Evolutionary conservation across 202 grass and related monocot genomes (phyloP).

Genomic region (Carex arenaria): DNA sequence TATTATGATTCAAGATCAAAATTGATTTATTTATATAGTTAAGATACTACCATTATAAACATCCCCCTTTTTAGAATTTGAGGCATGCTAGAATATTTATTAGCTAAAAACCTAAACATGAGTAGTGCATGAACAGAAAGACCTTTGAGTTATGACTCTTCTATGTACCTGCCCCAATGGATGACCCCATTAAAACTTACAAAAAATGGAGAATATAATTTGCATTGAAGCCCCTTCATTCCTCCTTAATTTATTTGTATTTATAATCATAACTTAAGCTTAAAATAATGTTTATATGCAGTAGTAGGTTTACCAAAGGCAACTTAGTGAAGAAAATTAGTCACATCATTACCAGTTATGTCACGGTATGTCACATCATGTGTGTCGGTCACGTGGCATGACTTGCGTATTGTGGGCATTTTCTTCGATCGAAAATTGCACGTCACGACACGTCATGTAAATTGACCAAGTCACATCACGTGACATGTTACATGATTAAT

Average conservation of each 20-base stretch:
- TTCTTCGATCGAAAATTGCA: too few species aligned
- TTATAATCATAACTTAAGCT: background rate
- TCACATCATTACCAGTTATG: too few species aligned
- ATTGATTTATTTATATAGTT: background rate
- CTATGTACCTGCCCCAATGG: background rate
- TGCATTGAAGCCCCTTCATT: background rate
- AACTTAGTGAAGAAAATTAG: too few species aligned
- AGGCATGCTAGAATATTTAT: background rate
- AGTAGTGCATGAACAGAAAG: background rate
- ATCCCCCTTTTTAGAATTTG: background rate
- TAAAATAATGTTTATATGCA: background rate
- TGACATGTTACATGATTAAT: too few species aligned
- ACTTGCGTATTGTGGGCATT: too few species aligned
- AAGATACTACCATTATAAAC: background rate
- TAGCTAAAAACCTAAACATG: background rate
- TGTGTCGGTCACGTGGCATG: too few species aligned
- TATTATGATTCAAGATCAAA: background rate
- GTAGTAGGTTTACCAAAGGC: background rate
- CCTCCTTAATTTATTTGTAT: background rate
- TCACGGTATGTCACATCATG: too few species aligned
- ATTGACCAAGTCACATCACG: too few species aligned
- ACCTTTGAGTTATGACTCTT: background rate
- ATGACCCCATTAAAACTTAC: background rate
- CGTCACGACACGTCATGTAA: too few species aligned
- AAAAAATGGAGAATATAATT: background rate